These are phyloP conservation scores for Botrytis fabae DNA, from an alignment of 2,329 filamentous ascomycete genomes.

Conservation along the genomic window DNA sequence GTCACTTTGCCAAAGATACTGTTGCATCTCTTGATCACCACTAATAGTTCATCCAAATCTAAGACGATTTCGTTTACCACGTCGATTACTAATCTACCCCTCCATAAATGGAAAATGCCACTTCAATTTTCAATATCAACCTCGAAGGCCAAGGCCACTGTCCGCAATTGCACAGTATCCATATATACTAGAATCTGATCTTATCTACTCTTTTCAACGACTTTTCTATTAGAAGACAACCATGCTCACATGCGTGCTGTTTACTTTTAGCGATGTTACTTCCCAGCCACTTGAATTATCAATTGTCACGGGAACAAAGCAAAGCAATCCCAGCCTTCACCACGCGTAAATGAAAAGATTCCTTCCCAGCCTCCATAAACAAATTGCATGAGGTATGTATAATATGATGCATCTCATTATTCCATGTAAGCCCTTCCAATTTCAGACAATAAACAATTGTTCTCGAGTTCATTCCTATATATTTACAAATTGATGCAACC, in stretches of 20 bases:
- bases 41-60: background rate
- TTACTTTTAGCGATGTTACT: constrained; percentile 12
- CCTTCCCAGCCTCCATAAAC: constrained; percentile 33
- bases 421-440: constrained; percentile 27
- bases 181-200: background rate
- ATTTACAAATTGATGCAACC: constrained; percentile 21
- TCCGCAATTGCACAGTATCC: background rate
- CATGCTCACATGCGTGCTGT: background rate
- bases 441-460: constrained; percentile 2
- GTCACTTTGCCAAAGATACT: background rate
- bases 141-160: background rate
- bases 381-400: constrained; percentile 32
- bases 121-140: background rate
- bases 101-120: background rate
- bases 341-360: constrained; percentile 4
- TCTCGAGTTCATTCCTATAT: constrained; percentile 12
- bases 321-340: constrained; percentile 29
- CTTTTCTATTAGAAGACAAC: background rate
- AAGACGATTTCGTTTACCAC: background rate
- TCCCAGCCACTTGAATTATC: constrained; percentile 27
- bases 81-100: background rate
- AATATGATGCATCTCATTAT: constrained; percentile 26
- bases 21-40: background rate
- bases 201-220: background rate
- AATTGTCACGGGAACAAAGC: constrained; percentile 27